Evolutionary conservation across 805 yeast genomes (phyloP), one percentile per base, ranked within the genome.

Genomic region (Debaryomyces hansenii): DNA sequence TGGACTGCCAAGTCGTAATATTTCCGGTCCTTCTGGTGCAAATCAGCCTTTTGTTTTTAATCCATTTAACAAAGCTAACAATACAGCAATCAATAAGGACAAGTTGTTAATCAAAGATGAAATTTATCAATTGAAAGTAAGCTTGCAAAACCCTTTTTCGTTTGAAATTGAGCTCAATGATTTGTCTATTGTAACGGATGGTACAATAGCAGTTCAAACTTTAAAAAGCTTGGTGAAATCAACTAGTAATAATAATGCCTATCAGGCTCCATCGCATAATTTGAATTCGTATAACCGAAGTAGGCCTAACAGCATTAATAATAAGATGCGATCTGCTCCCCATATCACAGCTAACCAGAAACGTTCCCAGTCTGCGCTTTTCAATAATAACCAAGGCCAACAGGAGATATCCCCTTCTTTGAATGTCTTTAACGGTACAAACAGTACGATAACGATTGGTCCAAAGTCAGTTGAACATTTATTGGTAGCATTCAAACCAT

Each of bases 61-160:
- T 59, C 92, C 94, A 0, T 65, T 49, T 45, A 56, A 53, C 32
- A 65, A 63, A 37, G 9, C 47, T 2, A 53, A 57, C 20, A 24
- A n/a, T 9, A 2, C 52, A 1, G 57, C 71, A 15, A 53, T 82
- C 5, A 83, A 83, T 14, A 79, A 79, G 52, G 87, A 83, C 29
- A 51, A 53, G 24, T 48, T 71, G 3, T 49, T 70, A 9, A 64
- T 73, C 18, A 60, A 59, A 28, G 66, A 67, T 42, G 96, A 90
- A 44, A 70, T 78, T 4, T 77, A 80, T 10, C 85, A 82, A 46
- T 69, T 87, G 14, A 60, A 69, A 5, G 67, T 88, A 1, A 67
- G 72, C 3, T 57, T 91, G 7, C 90, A 86, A 58, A 92, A 92
- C 60, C 96, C 96, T 7, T 89, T 82, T 66, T 78, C 79, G 5